Evolutionary conservation across 805 yeast genomes (phyloP).

Genomic region (Candida suzukii): DNA sequence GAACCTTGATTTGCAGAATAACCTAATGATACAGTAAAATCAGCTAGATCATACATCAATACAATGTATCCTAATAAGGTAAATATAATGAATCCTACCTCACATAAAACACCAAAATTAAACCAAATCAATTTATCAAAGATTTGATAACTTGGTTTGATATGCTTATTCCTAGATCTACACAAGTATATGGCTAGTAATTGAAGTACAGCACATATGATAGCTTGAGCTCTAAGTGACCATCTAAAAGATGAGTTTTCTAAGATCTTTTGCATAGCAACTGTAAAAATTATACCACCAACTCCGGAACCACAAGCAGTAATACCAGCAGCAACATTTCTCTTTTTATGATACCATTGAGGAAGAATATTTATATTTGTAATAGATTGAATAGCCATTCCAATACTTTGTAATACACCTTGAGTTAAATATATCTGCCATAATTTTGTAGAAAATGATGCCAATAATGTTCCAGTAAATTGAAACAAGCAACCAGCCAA

Average conservation of each 20-base stretch:
- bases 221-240: conserved; percentile 46
- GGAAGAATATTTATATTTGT: conserved; percentile 59
- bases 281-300: conserved; percentile 43
- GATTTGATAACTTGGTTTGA: conserved; percentile 28
- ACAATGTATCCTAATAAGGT: conserved; percentile 57
- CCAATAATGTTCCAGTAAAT: conserved; percentile 50
- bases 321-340: conserved; percentile 46
- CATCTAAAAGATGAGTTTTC: conserved; percentile 32
- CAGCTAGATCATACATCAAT: conserved; percentile 50
- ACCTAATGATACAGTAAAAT: conserved; percentile 55
- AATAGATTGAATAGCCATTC: conserved; percentile 48
- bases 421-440: conserved; percentile 69
- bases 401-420: conserved; percentile 56
- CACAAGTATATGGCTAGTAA: conserved; percentile 26
- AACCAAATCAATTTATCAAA: conserved; percentile 35
- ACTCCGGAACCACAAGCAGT: conserved; percentile 45
- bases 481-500: conserved; percentile 42
- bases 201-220: conserved; percentile 28
- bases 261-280: conserved; percentile 40
- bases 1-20: conserved; percentile 49
- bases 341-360: conserved; percentile 59
- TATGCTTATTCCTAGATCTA: conserved; percentile 29
- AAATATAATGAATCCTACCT: conserved; percentile 31
- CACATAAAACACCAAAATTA: conserved; percentile 35
- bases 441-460: conserved; percentile 47